A percentile compares a stretch with the other conserved stretches of the same genome.
Evolutionary conservation across 345 rosid species (phyloP).

Genomic region (Brassica carinata): DNA sequence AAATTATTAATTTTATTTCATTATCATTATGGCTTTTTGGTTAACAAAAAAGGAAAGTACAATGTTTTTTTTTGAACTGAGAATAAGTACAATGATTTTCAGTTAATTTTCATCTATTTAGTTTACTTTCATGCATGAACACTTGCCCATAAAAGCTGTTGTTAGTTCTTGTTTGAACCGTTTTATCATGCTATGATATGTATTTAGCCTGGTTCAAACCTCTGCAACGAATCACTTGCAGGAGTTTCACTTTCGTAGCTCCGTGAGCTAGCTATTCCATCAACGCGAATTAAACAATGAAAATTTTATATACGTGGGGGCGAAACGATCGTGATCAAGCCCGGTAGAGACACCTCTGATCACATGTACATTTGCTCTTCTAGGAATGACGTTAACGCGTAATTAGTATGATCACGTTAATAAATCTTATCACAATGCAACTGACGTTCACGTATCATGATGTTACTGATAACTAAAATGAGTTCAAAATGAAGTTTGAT

Average conservation of each 20-base stretch:
- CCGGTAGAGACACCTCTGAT: not conserved
- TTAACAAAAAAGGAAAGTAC: too few species aligned
- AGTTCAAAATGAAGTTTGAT: not conserved
- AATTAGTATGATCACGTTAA: slow-evolving; percentile 25
- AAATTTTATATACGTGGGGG: not conserved
- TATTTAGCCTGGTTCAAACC: not conserved
- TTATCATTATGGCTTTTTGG: not conserved
- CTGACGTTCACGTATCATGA: slow-evolving; percentile 38
- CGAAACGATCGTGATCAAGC: not conserved
- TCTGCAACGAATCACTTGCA: not conserved
- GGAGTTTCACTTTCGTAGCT: not conserved
- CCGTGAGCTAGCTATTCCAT: not conserved
- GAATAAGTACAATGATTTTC: too few species aligned
- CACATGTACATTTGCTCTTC: not conserved
- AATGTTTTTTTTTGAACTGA: too few species aligned
- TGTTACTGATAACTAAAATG: slow-evolving; percentile 30
- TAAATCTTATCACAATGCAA: slow-evolving; percentile 20
- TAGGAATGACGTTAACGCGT: slow-evolving; percentile 31
- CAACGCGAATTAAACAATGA: not conserved
- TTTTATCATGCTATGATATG: not conserved
- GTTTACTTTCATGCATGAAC: not conserved
- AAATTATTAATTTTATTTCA: too few species aligned
- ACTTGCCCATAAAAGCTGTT: not conserved
- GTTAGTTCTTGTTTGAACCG: not conserved
- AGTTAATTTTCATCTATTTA: too few species aligned